Evolutionary conservation across 106 monocot species (phyloP).

Genomic region (Platanthera guangdongensis): DNA sequence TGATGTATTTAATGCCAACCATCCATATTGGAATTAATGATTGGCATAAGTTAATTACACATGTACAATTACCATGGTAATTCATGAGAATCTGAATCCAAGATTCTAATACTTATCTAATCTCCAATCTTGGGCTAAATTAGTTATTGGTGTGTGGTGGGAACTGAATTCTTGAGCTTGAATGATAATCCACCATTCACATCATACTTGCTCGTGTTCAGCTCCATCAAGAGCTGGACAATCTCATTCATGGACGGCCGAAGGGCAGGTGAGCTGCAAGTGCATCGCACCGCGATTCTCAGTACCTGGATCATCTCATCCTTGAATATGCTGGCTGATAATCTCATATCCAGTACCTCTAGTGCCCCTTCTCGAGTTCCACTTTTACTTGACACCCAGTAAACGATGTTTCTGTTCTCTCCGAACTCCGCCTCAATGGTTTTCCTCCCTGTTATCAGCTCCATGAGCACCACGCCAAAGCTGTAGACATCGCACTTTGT

Average conservation of each 20-base stretch:
- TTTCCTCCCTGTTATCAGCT: conserved; percentile 85
- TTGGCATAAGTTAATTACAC: no score
- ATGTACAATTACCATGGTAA: no score
- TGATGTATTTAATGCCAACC: no score
- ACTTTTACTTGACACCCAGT: conserved; percentile 59
- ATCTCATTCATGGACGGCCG: conserved; percentile 90
- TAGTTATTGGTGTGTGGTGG: neutral
- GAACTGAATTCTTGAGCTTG: conserved; percentile 29
- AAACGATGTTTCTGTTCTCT: conserved; percentile 64
- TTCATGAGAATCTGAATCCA: neutral
- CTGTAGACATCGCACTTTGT: conserved; percentile 98
- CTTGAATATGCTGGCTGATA: conserved; percentile 43
- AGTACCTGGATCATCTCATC: conserved; percentile 76
- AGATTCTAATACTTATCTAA: neutral
- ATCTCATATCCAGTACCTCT: conserved; percentile 54
- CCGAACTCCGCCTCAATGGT: conserved; percentile 76
- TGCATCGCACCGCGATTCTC: conserved; percentile 65
- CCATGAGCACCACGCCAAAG: conserved; percentile 96
- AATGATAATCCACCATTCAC: conserved; percentile 15
- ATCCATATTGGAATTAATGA: no score
- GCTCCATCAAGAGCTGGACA: conserved; percentile 69
- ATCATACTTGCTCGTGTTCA: conserved; percentile 28
- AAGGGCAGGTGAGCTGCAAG: conserved; percentile 41
- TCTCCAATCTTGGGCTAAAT: neutral
- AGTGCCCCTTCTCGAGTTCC: conserved; percentile 35